Conservation (phyloP, 495 filamentous ascomycete species). For the Aspergillus conjunctus region DNA sequence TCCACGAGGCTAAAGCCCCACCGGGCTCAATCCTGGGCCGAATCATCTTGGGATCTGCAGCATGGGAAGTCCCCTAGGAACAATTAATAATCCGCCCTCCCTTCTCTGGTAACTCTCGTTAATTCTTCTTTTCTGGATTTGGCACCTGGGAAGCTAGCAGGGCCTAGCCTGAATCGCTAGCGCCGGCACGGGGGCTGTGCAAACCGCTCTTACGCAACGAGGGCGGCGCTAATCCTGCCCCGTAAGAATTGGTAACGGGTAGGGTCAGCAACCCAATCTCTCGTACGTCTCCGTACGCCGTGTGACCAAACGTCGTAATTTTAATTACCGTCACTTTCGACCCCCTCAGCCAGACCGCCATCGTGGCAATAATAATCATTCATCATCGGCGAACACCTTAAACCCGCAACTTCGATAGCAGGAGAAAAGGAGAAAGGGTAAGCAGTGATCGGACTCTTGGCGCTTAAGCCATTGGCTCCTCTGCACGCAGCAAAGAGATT, state of each 20-base stretch:
- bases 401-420: background rate
- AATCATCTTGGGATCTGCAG: conserved; percentile 19
- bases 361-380: conserved; percentile 5
- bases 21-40: background rate
- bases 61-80: conserved; percentile 18
- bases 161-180: conserved; percentile 28
- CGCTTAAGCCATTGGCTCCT: background rate
- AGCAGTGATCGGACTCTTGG: conserved; percentile 3
- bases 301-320: conserved; percentile 8
- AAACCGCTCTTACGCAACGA: conserved; percentile 36
- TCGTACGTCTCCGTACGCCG: background rate
- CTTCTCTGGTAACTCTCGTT: conserved; percentile 4
- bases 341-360: background rate
- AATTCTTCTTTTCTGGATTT: background rate
- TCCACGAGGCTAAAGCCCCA: conserved; percentile 28
- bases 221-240: conserved; percentile 15
- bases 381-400: background rate
- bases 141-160: background rate
- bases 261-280: background rate
- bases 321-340: background rate
- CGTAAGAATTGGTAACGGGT: conserved; percentile 1
- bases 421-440: no score
- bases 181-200: conserved; percentile 36
- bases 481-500: background rate
- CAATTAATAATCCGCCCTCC: conserved; percentile 15